These are phyloP conservation scores for Nicotiana undulata DNA, from an alignment of 257 asterid genomes.

Conservation along the genomic window DNA sequence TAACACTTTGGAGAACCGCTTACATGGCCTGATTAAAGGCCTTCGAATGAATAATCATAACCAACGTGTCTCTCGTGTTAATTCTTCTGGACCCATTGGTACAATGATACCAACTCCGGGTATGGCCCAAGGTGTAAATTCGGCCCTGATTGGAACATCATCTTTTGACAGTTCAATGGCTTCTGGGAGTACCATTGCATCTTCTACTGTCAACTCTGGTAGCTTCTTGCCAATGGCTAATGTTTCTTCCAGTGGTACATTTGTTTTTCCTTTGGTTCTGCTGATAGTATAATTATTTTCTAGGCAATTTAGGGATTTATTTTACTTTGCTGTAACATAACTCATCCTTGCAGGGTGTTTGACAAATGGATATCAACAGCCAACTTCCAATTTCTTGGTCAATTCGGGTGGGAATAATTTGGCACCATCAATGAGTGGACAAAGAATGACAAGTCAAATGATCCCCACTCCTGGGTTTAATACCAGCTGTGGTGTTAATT, in stretches of 20 bases:
- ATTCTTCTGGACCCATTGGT: conserved; percentile 60
- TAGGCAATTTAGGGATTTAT: conserved; percentile 6
- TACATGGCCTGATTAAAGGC: conserved; percentile 50
- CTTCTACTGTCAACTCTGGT: conserved; percentile 57
- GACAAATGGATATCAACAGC: conserved; percentile 64
- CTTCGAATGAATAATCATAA: conserved; percentile 45
- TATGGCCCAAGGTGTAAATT: conserved; percentile 57
- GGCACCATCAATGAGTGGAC: conserved; percentile 52
- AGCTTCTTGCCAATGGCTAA: conserved; percentile 50
- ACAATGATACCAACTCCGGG: conserved; percentile 99
- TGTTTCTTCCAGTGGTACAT: conserved; percentile 40
- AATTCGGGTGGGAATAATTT: conserved; percentile 58
- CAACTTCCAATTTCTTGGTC: conserved; percentile 45
- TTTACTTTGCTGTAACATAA: conserved; percentile 15
- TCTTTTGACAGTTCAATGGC: conserved; percentile 50
- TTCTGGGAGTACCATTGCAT: conserved; percentile 23
- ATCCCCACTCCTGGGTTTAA: conserved; percentile 92
- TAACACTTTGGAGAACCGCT: conserved; percentile 67
- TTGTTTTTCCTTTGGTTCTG: conserved; percentile 39
- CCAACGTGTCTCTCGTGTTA: conserved; percentile 58
- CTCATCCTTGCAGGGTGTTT: conserved; percentile 50
- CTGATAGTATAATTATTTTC: conserved; percentile 33
- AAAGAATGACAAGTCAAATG: conserved; percentile 85
- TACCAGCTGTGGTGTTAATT: conserved; percentile 25
- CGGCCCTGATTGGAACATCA: conserved; percentile 42